Evolutionary conservation across 2,329 filamentous ascomycete species (phyloP), one percentile per base, ranked within the genome.

Genomic region (Talaromyces sp.): DNA sequence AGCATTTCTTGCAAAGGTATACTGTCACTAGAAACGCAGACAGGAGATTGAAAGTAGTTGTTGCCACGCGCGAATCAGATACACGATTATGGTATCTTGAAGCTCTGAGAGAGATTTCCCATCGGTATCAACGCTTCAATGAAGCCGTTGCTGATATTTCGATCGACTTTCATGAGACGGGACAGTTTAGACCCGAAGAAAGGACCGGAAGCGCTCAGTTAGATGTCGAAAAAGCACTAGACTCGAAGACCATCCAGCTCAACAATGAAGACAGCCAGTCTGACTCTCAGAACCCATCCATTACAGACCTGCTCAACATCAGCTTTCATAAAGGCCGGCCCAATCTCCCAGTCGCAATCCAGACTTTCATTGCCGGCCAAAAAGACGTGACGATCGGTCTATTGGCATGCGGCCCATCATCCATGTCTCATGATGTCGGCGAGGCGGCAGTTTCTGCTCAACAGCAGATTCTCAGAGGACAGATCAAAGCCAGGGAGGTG

Each of bases 361-460:
- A 43, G 49, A n/a, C 58, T 22, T 29, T 53, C 3, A 29, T 58
- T 40, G n/a, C 38, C 6, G 5, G 22, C 19, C 45, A 54, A 5
- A 25, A 49, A 34, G 43, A 27, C 13, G 10, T 6, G 31, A 54
- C 25, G 17, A 40, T 70, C 56, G 54, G 69, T 72, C 40, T 83
- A 10, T 79, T 77, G 59, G 77, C 78, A 17, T 83, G 81, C 64
- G 81, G 81, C 0, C 81, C 81, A 1, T 60, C 71, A 25, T 80
- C 77, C 3, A 82, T 84, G 81, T 74, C 82, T 61, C 73, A 80
- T 60, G 82, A 84, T 73, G 78, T 82, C 8, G 74, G 80, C 1
- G 80, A 82, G 71, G 81, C 80, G 7, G 81, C 81, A 22, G 81
- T 82, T 1, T 62, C 62, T n/a, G 77, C 77, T 47, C 81, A 84